These are phyloP conservation scores for Ascochyta rabiei DNA, from an alignment of 2,329 filamentous ascomycete species.

Conservation along the genomic window DNA sequence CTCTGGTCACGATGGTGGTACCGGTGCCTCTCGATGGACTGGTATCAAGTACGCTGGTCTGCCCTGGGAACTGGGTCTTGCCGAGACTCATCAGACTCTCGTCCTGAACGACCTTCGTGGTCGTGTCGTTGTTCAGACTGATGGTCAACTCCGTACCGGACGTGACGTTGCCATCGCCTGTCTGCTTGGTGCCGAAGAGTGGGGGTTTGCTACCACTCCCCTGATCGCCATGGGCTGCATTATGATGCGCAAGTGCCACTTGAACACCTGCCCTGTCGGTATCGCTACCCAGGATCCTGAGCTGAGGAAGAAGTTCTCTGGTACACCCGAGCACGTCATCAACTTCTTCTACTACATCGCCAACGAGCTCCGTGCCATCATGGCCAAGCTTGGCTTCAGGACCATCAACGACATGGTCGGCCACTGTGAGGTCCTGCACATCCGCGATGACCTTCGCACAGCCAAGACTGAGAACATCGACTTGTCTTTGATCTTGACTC, in stretches of 20 bases:
- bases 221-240: slow-evolving; percentile 97
- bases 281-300: slow-evolving; percentile 97
- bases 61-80: slow-evolving; percentile 94
- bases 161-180: slow-evolving; percentile 94
- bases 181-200: slow-evolving; percentile 96
- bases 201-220: slow-evolving; percentile 93
- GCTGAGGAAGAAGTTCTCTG: slow-evolving; percentile 89
- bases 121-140: slow-evolving; percentile 93
- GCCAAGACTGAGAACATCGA: slow-evolving; percentile 93
- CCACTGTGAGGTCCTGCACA: slow-evolving; percentile 82
- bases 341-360: slow-evolving; percentile 99
- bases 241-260: slow-evolving; percentile 80
- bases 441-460: slow-evolving; percentile 86
- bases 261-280: slow-evolving; percentile 86
- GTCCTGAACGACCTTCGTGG: slow-evolving; percentile 95
- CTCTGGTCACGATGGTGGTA: slow-evolving; percentile 95
- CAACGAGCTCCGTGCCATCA: slow-evolving; percentile 94
- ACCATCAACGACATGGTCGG: slow-evolving; percentile 99
- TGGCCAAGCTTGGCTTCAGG: slow-evolving; percentile 93
- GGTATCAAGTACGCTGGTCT: slow-evolving; percentile 98
- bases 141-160: slow-evolving; percentile 90
- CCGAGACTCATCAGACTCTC: slow-evolving; percentile 94
- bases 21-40: slow-evolving; percentile 95
- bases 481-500: slow-evolving; percentile 88
- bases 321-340: slow-evolving; percentile 93